Evolutionary conservation across 208 protist species (phyloP), one percentile per base, ranked within the genome.

Genomic region (Crithidia fasciculata): DNA sequence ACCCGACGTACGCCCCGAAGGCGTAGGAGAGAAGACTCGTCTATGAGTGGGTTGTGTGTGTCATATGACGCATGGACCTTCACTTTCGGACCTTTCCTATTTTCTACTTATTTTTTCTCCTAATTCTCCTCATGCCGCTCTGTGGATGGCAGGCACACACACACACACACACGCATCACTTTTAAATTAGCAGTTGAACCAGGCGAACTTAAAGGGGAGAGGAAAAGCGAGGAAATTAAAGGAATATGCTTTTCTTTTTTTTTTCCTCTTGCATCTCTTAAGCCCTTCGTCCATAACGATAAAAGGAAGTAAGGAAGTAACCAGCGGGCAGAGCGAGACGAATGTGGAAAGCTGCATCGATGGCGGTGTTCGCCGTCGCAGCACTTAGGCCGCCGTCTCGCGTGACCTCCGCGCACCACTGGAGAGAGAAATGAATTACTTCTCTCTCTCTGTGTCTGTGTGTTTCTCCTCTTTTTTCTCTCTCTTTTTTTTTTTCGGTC

Each of bases 1-100:
- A 92, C 69, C 78, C 87, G 8, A 65, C 81, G 60, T 86, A 83
- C 67, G 78, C 78, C 4, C 54, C 72, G 8, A 40, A 57, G 50
- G 62, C 28, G 49, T 68, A 28, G 28, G 28, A 28, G 28, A 28
- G 28, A 28, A 28, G 28, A 0, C 28, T 28, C 28, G 28, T 28
- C 28, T 28, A 28, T 28, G 28, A 28, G 28, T 28, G 28, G 28
- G 1, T 28, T 28, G 28, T 28, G 28, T 28, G 28, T 28, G 28
- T 28, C 28, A 28, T 28, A 28, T 28, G 28, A 28, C 28, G 28
- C 28, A 28, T 28, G 28, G 28, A 28, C 28, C 28, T 28, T 28
- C 28, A 28, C 28, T 28, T 28, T 28, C 28, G 28, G 28, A 28
- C 28, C 1, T 28, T 28, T 28, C 28, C 28, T 28, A 28, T 28